A percentile compares a stretch with the other conserved stretches of the same genome.
Evolutionary conservation across 2,329 filamentous ascomycete species (phyloP).

Genomic region (Phyllosticta paracitricarpa): DNA sequence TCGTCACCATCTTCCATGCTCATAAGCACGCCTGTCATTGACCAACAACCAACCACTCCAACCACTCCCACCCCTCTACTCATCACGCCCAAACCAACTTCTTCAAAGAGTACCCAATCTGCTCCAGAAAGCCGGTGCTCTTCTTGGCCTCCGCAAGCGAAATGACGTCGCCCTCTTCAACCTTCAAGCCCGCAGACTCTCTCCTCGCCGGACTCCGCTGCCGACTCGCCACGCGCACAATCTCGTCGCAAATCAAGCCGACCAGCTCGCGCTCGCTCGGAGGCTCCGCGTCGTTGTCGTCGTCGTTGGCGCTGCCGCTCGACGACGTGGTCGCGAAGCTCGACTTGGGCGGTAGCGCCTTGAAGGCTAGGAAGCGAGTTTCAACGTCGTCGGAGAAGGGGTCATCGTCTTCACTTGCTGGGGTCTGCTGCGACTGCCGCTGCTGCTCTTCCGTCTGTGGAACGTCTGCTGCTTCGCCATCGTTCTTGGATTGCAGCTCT

Average conservation of each 20-base stretch:
- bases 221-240: conserved; percentile 49
- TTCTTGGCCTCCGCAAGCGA: conserved; percentile 74
- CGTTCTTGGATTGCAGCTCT: background rate
- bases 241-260: conserved; percentile 61
- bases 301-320: background rate
- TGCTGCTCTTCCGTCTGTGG: conserved; percentile 13
- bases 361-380: conserved; percentile 42
- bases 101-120: conserved; percentile 82
- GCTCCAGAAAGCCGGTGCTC: conserved; percentile 77
- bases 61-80: background rate
- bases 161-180: conserved; percentile 63
- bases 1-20: background rate
- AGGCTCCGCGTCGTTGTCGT: conserved; percentile 19
- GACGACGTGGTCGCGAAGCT: conserved; percentile 22
- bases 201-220: conserved; percentile 24
- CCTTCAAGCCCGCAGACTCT: conserved; percentile 20
- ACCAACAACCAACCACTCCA: background rate
- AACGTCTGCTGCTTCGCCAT: background rate
- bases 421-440: conserved; percentile 13
- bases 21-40: background rate
- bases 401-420: conserved; percentile 12
- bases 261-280: conserved; percentile 46
- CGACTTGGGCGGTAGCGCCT: conserved; percentile 42
- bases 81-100: conserved; percentile 73
- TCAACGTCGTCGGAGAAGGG: conserved; percentile 10